Conservation (phyloP, 2,329 filamentous ascomycete genomes). For the Fusarium acutatum region DNA sequence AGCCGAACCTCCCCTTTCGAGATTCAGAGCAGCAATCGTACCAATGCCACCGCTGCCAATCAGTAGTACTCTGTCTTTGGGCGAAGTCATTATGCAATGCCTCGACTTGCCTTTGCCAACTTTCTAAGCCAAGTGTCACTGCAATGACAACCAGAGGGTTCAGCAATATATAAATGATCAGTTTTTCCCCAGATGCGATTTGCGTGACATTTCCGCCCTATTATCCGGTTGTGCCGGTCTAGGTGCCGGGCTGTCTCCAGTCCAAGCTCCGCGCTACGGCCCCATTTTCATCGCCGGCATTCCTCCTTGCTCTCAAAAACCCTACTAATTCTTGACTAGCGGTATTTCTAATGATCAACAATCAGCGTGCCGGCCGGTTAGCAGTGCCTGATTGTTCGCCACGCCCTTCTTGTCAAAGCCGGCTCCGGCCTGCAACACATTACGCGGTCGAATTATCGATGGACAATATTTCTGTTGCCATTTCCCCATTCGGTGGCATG, state of each 20-base stretch:
- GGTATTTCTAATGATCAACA: neutral
- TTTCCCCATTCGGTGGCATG: neutral
- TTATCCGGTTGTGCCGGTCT: neutral
- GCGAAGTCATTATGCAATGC: neutral
- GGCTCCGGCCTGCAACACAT: neutral
- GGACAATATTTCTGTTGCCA: neutral
- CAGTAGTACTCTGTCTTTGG: neutral
- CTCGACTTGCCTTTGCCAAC: neutral
- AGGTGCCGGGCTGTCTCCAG: neutral
- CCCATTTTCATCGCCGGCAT: neutral
- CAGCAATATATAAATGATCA: fast-evolving
- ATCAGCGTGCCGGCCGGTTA: neutral
- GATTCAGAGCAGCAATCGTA: neutral
- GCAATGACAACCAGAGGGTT: fast-evolving
- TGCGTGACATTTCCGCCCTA: fast-evolving
- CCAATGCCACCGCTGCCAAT: neutral
- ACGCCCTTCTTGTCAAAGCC: neutral
- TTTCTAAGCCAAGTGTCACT: neutral
- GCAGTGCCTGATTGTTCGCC: neutral
- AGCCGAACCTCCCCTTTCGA: neutral
- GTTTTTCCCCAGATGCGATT: neutral
- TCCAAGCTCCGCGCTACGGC: neutral
- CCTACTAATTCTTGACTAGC: neutral
- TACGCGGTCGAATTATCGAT: neutral
- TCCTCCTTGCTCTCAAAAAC: neutral